phyloP scores from a whole-genome alignment of 495 filamentous ascomycete species.

The Platismatia glauca region DNA sequence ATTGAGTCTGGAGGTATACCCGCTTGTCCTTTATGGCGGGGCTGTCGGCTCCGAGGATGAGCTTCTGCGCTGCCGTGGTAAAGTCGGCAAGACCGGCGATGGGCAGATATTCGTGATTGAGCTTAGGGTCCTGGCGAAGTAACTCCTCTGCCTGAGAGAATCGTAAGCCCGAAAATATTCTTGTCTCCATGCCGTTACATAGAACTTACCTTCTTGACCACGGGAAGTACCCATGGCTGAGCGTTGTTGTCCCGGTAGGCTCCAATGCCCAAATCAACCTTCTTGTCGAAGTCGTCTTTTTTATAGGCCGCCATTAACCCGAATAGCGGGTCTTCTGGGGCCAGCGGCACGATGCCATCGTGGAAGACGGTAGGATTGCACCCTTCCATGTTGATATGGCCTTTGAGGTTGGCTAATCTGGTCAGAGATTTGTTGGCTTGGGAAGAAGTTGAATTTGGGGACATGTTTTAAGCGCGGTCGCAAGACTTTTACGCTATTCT shows the following conservation, averaged over 20 bases:
- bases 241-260: constrained; percentile 92
- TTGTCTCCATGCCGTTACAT: background rate
- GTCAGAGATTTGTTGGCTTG: constrained; percentile 31
- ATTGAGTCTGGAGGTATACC: constrained; percentile 30
- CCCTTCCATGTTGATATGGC: constrained; percentile 39
- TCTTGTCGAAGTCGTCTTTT: constrained; percentile 72
- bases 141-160: constrained; percentile 70
- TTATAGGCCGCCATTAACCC: constrained; percentile 83
- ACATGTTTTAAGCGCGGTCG: constrained; percentile 14
- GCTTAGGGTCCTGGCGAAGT: constrained; percentile 72
- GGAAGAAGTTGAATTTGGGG: constrained; percentile 30
- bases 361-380: constrained; percentile 58
- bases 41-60: constrained; percentile 73
- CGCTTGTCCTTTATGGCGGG: constrained; percentile 79
- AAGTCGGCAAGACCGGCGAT: constrained; percentile 82
- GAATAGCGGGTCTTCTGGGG: constrained; percentile 93
- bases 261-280: constrained; percentile 93
- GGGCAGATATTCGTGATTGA: constrained; percentile 98
- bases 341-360: constrained; percentile 71
- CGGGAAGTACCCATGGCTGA: constrained; percentile 96
- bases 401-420: constrained; percentile 31
- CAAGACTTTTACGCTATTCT: background rate
- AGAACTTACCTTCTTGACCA: constrained; percentile 78
- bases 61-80: constrained; percentile 78
- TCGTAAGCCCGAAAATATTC: background rate